Base-by-base conservation (phyloP, 176 grass and related monocot species). In the Eremochloa ophiuroides region DNA sequence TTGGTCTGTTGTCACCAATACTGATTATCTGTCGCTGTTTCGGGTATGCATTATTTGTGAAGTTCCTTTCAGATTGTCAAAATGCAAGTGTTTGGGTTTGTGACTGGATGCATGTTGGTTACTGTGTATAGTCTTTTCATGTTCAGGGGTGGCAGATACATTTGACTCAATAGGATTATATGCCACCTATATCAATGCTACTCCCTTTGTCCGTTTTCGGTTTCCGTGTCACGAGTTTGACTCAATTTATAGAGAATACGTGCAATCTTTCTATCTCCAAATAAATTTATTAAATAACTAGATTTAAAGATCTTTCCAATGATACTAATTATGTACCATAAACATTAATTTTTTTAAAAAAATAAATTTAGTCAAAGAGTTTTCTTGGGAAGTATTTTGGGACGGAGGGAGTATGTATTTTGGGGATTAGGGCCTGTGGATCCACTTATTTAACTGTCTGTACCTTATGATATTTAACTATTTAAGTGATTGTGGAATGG, bases 131-230 rank as follows among this genome's bases (percentile, higher is more conserved):
- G 22, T 15, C 3, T 60, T 75, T 66, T 48, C 38, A 18, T 74
- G 51, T 33, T 28, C 4, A 55, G 50, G 26, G 33, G 8, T 20
- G 29, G 12, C 75, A 41, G 50, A 80, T 75, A 62, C 40, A 30
- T 55, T 74, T 44, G 44, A 29, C 22, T 69, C 79, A 34, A 31
- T 80, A 70, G 26, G 26, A 79, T 67, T 39, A 47, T 75, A 65
- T 34, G n/a, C 23, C 47, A 80, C 13, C 40, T 61, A 29, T 69
- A 30, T 50, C 37, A 47, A 50, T 23, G 10, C 9, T 69, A n/a
- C n/a, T n/a, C n/a, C n/a, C n/a, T n/a, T n/a, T n/a, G n/a, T n/a
- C n/a, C n/a, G n/a, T n/a, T n/a, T n/a, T n/a, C n/a, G n/a, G n/a
- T n/a, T n/a, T n/a, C n/a, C n/a, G n/a, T n/a, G n/a, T n/a, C n/a